Evolutionary conservation across 805 yeast genomes (phyloP).

Genomic region (Wickerhamomyces xylosicus): DNA sequence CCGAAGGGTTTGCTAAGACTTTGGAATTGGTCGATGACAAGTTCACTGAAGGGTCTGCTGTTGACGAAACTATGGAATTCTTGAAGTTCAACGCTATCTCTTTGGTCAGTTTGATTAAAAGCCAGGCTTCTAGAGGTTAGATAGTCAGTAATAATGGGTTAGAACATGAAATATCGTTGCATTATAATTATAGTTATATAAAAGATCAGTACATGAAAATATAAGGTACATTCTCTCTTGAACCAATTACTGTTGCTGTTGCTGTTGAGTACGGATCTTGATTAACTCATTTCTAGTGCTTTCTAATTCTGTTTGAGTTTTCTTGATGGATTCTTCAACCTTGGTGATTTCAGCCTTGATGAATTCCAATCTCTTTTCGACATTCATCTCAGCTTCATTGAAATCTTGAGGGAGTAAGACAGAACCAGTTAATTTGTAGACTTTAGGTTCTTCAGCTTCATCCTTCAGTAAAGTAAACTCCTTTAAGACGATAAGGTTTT

Average conservation of each 20-base stretch:
- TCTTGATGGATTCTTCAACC: slow-evolving; percentile 61
- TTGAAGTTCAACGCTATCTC: slow-evolving; percentile 51
- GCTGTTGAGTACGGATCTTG: slow-evolving; percentile 26
- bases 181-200: too few species aligned
- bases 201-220: too few species aligned
- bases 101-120: slow-evolving; percentile 51
- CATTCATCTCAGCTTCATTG: slow-evolving; percentile 73
- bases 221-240: too few species aligned
- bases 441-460: slow-evolving; percentile 63
- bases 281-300: slow-evolving; percentile 44
- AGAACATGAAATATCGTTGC: too few species aligned
- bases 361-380: slow-evolving; percentile 81
- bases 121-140: slow-evolving; percentile 57
- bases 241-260: slow-evolving; percentile 5
- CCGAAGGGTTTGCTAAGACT: slow-evolving; percentile 46
- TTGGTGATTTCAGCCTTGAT: slow-evolving; percentile 70
- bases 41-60: slow-evolving; percentile 48
- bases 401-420: slow-evolving; percentile 84
- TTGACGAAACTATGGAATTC: slow-evolving; percentile 69
- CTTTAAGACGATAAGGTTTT: slow-evolving; percentile 76
- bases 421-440: slow-evolving; percentile 88
- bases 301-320: slow-evolving; percentile 46
- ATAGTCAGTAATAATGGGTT: too few species aligned
- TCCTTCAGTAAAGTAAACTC: slow-evolving; percentile 64
- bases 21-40: slow-evolving; percentile 52